Conservation (phyloP, 768 basidiomycete genomes). For the Chalciporus pseudorubinellus region DNA sequence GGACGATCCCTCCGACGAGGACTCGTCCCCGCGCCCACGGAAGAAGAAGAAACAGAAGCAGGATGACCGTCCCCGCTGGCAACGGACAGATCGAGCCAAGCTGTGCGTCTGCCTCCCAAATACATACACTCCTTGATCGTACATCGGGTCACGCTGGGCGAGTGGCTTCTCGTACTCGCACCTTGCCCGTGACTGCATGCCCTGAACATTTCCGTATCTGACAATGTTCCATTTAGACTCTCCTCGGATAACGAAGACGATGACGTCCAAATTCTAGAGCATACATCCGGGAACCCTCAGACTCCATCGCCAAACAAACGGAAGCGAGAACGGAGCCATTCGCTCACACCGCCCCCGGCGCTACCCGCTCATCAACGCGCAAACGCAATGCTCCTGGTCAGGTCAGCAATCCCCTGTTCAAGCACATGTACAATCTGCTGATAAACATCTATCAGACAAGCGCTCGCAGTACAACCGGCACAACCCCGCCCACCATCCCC, state of each 20-base stretch:
- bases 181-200: neutral
- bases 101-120: conserved; percentile 36
- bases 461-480: conserved; percentile 38
- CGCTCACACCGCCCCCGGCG: conserved; percentile 74
- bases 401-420: conserved; percentile 39
- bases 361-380: conserved; percentile 53
- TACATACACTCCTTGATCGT: neutral
- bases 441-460: conserved; percentile 37
- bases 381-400: conserved; percentile 56
- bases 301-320: conserved; percentile 38
- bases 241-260: conserved; percentile 47
- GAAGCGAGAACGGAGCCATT: conserved; percentile 54
- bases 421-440: neutral
- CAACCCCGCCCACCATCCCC: conserved; percentile 49
- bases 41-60: conserved; percentile 38
- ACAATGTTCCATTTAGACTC: conserved; percentile 23
- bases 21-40: conserved; percentile 35
- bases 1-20: conserved; percentile 16
- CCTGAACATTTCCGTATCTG: conserved; percentile 20
- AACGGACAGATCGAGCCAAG: conserved; percentile 35
- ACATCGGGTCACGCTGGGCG: neutral
- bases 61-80: conserved; percentile 41
- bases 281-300: conserved; percentile 20
- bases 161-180: neutral
- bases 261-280: conserved; percentile 41